Conservation (phyloP, 2,329 filamentous ascomycete species). For the Mycosphaerella sp. region DNA sequence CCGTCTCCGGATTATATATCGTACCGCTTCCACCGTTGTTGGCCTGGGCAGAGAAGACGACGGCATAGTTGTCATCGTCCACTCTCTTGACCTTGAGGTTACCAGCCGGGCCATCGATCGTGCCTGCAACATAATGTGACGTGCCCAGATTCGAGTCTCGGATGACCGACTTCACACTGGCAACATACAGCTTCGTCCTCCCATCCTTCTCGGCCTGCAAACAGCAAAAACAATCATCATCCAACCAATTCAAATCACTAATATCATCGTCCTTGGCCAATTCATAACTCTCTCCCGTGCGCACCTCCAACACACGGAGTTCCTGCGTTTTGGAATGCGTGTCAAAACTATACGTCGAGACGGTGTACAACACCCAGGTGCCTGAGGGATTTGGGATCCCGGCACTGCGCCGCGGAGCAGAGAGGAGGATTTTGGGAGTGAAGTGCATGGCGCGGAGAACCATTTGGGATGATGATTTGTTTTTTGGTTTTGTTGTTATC, state of each 20-base stretch:
- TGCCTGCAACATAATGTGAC: constrained; percentile 38
- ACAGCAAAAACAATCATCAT: constrained; percentile 56
- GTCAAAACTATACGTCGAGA: constrained; percentile 74
- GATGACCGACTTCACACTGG: constrained; percentile 10
- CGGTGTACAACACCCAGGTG: constrained; percentile 58
- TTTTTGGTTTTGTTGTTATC: not conserved
- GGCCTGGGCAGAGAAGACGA: constrained; percentile 54
- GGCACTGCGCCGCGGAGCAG: constrained; percentile 64
- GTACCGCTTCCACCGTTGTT: constrained; percentile 55
- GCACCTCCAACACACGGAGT: constrained; percentile 64
- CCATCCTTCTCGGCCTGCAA: constrained; percentile 41
- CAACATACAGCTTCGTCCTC: constrained; percentile 30
- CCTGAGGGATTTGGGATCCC: constrained; percentile 64
- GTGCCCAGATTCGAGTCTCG: constrained; percentile 2
- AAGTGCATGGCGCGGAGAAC: constrained; percentile 64
- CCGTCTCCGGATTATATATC: constrained; percentile 50
- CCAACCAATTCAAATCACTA: constrained; percentile 70
- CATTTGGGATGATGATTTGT: constrained; percentile 44
- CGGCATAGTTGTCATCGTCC: constrained; percentile 34
- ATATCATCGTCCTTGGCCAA: constrained; percentile 60
- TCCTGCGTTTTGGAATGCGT: constrained; percentile 62
- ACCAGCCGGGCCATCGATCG: constrained; percentile 42
- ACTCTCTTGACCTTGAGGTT: constrained; percentile 44
- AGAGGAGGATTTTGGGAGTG: constrained; percentile 69
- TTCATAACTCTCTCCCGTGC: constrained; percentile 57